These are phyloP conservation scores for Leccinum variicolor DNA, from an alignment of 768 basidiomycete genomes.

Conservation along the genomic window DNA sequence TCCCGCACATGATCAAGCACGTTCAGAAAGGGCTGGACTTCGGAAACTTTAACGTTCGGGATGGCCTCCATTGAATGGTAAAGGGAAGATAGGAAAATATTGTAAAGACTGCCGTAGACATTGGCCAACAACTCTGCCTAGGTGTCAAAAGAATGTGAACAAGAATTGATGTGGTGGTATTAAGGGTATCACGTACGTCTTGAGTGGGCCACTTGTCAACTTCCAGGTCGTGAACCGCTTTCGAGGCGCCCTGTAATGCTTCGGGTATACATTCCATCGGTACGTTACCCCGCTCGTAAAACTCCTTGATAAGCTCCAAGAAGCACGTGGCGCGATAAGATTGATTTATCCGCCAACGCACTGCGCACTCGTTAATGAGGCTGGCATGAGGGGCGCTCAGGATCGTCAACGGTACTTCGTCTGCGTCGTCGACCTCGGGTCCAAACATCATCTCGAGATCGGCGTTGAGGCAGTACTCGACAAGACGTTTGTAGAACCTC, in stretches of 20 bases:
- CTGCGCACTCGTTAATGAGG: conserved; percentile 82
- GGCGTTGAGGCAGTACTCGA: conserved; percentile 75
- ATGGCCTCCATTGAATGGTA: conserved; percentile 82
- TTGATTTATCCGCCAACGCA: conserved; percentile 86
- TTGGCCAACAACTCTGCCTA: conserved; percentile 68
- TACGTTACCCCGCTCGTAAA: conserved; percentile 86
- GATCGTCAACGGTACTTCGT: conserved; percentile 94
- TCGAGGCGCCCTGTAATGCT: conserved; percentile 70
- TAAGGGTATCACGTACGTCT: conserved; percentile 59
- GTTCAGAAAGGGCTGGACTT: conserved; percentile 59
- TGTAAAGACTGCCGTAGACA: conserved; percentile 75
- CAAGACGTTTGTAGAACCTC: conserved; percentile 79
- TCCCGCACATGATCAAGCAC: conserved; percentile 71
- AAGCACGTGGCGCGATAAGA: conserved; percentile 77
- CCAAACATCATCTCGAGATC: conserved; percentile 90
- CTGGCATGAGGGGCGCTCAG: conserved; percentile 76
- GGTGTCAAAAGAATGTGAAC: conserved; percentile 2
- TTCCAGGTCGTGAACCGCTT: conserved; percentile 66
- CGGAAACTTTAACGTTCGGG: conserved; percentile 68
- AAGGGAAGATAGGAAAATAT: conserved; percentile 78
- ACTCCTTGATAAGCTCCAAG: conserved; percentile 78
- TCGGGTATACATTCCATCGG: conserved; percentile 95
- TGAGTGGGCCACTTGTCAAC: conserved; percentile 73
- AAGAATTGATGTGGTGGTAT: conserved; percentile 1
- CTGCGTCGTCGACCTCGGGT: conserved; percentile 88